phyloP scores from a whole-genome alignment of 192 early-diverging fungal genomes.

The Neocallimastix lanati region DNA sequence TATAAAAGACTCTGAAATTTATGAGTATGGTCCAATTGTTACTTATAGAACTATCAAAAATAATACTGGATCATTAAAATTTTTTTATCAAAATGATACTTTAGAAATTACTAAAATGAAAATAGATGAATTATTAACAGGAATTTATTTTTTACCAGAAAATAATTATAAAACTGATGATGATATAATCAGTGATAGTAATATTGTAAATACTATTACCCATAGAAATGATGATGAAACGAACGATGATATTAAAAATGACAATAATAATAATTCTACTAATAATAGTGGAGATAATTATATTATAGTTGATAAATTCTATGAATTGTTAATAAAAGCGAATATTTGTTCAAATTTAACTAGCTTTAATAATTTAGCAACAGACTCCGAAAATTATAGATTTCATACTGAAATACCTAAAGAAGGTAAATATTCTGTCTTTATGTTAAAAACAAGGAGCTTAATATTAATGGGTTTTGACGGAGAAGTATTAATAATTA shows the following conservation, averaged over 20 bases:
- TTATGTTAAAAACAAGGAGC: background rate
- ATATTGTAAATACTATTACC: too few relatives aligned
- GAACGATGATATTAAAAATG: too few relatives aligned
- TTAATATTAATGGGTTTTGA: background rate
- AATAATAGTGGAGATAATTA: background rate
- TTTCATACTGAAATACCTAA: background rate
- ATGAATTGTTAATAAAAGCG: background rate
- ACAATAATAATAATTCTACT: too few relatives aligned
- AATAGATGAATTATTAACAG: too few relatives aligned
- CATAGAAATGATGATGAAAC: too few relatives aligned
- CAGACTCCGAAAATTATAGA: background rate
- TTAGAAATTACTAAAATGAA: too few relatives aligned
- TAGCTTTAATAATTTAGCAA: background rate
- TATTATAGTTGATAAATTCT: background rate
- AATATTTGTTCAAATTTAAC: background rate
- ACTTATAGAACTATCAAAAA: background rate
- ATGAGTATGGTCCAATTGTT: background rate
- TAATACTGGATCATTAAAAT: background rate
- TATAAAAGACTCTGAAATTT: background rate
- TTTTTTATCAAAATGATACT: background rate
- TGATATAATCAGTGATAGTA: too few relatives aligned
- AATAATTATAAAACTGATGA: too few relatives aligned
- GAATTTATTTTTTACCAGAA: too few relatives aligned
- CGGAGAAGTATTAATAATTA: background rate
- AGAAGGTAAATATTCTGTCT: background rate